Base-by-base conservation (phyloP, 2,329 filamentous ascomycete species). In the Claviceps sp. region DNA sequence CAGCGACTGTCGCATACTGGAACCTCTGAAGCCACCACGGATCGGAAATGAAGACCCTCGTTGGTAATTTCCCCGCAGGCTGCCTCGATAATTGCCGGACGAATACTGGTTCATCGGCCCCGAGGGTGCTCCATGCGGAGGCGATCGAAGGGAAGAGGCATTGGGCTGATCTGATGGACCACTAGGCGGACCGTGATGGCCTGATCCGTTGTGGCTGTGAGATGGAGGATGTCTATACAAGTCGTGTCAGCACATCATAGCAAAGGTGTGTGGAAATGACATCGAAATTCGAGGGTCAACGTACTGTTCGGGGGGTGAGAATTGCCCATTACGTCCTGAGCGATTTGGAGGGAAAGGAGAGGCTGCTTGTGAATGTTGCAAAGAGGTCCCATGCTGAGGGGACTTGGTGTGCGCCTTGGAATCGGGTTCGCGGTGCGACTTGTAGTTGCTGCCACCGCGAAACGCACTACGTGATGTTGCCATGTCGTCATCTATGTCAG, bases 1-100 rank as follows among this genome's bases (percentile, higher is more conserved):
- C 85, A 87, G 90, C 46, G 88, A 86, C 80, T 67, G 82, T 75
- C 72, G 84, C 78, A 68, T 82, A 71, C 18, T 13, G 6, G 56
- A 72, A 38, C 81, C 81, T 50, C 84, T 76, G 54, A 76, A 72
- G 26, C 70, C 69, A 42, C 74, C 74, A 48, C 79, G 72, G 34
- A 69, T 70, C 50, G 84, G 77, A 60, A 81, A 84, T 16, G 72
- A 70, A 41, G 76, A 75, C 20, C 78, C 79, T 57, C 81, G 63
- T 65, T 71, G 70, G 14, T 61, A 62, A 20, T 71, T 70, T 20
- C 37, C 47, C 37, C 47, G 53, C 38, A 37, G 13, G 30, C 30
- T 41, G 30, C 50, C 53, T 34, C 75, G 70, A 48, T 72, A 72
- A 50, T 69, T 68, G 1, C 70, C 70, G 30, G 70, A 66, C 5